A percentile compares a stretch with the other conserved stretches of the same genome.
phyloP scores from a whole-genome alignment of 2,329 filamentous ascomycete genomes.

The Anthostomella pinea region DNA sequence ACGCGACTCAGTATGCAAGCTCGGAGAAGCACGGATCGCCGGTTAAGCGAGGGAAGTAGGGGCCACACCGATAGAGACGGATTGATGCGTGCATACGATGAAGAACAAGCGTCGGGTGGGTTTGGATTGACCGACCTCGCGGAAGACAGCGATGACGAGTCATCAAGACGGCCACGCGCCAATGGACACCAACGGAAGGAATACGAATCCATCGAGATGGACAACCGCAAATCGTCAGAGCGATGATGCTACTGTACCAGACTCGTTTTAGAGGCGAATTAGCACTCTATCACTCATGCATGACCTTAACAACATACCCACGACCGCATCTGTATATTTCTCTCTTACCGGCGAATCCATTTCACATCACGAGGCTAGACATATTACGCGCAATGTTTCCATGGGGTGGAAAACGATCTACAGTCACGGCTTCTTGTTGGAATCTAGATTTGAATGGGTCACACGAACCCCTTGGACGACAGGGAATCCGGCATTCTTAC shows the following conservation, averaged over 20 bases:
- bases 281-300: not conserved
- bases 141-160: conserved; percentile 70
- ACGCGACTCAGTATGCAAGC: conserved; percentile 93
- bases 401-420: too few species aligned
- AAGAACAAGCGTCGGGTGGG: conserved; percentile 65
- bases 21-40: conserved; percentile 66
- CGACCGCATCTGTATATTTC: conserved; percentile 31
- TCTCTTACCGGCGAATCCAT: conserved; percentile 13
- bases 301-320: conserved; percentile 11
- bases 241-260: too few species aligned
- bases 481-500: too few species aligned
- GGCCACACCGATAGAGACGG: conserved; percentile 71
- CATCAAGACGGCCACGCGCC: conserved; percentile 36
- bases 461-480: too few species aligned
- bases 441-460: too few species aligned
- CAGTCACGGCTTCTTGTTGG: too few species aligned
- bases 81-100: conserved; percentile 84
- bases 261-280: too few species aligned
- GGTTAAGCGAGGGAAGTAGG: conserved; percentile 60
- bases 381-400: too few species aligned
- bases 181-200: conserved; percentile 40
- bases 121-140: conserved; percentile 78
- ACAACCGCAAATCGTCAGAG: conserved; percentile 41
- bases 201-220: conserved; percentile 49
- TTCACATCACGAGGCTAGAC: too few species aligned